A percentile compares a stretch with the other conserved stretches of the same genome.
These are phyloP conservation scores for Pholiota conissans DNA, from an alignment of 768 basidiomycete species.

Conservation along the genomic window DNA sequence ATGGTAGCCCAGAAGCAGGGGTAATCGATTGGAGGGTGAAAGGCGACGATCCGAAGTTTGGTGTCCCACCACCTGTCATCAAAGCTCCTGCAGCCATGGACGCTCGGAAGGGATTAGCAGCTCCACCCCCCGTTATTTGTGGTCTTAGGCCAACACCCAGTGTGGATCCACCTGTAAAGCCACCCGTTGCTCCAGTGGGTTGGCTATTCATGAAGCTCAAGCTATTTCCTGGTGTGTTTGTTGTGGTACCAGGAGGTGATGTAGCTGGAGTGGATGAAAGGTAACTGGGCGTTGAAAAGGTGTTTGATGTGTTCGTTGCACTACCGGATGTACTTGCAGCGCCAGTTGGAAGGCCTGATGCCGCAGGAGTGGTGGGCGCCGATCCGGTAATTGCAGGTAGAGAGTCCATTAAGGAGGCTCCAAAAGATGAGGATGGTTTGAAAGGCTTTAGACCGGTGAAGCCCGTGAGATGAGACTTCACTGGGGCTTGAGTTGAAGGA, in stretches of 20 bases:
- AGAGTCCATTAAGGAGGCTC: conserved; percentile 69
- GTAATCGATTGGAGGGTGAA: conserved; percentile 12
- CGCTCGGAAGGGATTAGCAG: conserved; percentile 66
- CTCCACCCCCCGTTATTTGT: conserved; percentile 63
- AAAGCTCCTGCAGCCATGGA: conserved; percentile 45
- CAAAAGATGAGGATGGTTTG: conserved; percentile 81
- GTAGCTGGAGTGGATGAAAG: conserved; percentile 9
- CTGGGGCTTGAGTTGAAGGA: conserved; percentile 27
- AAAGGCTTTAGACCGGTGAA: conserved; percentile 73
- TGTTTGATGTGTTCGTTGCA: conserved; percentile 13
- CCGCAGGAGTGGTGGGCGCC: conserved; percentile 44
- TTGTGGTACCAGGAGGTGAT: conserved; percentile 2
- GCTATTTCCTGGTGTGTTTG: conserved; percentile 9
- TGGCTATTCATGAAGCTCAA: conserved; percentile 35
- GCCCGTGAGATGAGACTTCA: conserved; percentile 51
- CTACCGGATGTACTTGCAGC: conserved; percentile 14
- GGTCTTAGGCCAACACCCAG: conserved; percentile 57
- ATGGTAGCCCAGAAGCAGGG: conserved; percentile 9
- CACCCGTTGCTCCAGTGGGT: conserved; percentile 42
- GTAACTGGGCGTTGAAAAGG: conserved; percentile 7
- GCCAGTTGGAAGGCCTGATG: conserved; percentile 21
- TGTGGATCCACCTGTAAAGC: conserved; percentile 32
- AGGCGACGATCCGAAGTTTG: conserved; percentile 11
- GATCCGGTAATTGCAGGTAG: conserved; percentile 75
- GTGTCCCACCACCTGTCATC: conserved; percentile 5